Evolutionary conservation across 345 rosid genomes (phyloP), one percentile per base, ranked within the genome.

Genomic region (Brassica incana): DNA sequence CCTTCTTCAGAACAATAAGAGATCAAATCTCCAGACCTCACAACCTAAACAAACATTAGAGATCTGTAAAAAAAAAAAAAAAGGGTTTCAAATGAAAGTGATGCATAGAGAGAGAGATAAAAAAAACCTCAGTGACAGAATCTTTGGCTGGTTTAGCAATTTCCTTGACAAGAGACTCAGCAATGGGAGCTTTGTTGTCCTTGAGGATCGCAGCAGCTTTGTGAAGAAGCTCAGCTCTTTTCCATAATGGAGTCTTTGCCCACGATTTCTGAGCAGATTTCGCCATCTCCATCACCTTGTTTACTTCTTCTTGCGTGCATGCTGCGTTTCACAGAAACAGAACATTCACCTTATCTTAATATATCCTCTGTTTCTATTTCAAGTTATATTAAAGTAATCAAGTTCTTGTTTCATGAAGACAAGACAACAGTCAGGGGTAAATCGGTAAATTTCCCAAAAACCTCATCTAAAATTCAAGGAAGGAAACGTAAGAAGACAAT

Each of bases 61-160:
- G 56, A 80, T 65, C 69, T 79, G 4, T 50, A 50, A 11, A 6
- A 50, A 5, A 4, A 1, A 6, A 7, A 6, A 23, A 65, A 2
- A 63, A 6, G 0, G 32, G 36, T 36, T n/a, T 23, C 2, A 0
- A 25, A 68, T 0, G 3, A 66, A 9, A 8, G 18, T 52, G 1
- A 50, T 54, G 5, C 45, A 56, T 0, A 67, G 27, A 65, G 18
- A 76, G 61, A 63, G 60, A 56, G 18, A 76, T 35, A 64, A 29
- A 3, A 29, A 29, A 29, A 29, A 91, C 98, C 93, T 95, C 99
- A 9, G 99, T 85, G 43, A 87, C 86, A 8, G 99, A 87, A 76
- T 95, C 99, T 86, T 95, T 95, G 29, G 98, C 98, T 7, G 99
- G 99, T 85, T 95, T 95, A n/a, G 99, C 98, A 43, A 95, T 95